phyloP scores from a whole-genome alignment of 768 basidiomycete species.

The Daedalea quercina region DNA sequence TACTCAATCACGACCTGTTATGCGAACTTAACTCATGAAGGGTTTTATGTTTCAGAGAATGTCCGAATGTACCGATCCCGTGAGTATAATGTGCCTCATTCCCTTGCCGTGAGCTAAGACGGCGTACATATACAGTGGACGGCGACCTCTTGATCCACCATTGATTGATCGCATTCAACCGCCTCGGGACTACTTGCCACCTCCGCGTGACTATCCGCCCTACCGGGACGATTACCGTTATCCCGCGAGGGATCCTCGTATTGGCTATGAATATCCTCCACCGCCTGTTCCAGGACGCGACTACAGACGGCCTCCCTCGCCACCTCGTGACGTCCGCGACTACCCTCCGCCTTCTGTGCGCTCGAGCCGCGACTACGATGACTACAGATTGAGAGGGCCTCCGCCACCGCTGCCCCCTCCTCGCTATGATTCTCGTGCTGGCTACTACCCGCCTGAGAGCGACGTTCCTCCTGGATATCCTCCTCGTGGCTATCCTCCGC shows the following conservation, averaged over 20 bases:
- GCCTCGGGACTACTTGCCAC: conserved; percentile 43
- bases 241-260: conserved; percentile 45
- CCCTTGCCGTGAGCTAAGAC: not conserved
- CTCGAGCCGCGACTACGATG: conserved; percentile 60
- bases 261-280: conserved; percentile 46
- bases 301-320: conserved; percentile 50
- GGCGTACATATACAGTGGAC: conserved; percentile 9
- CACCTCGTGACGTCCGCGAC: conserved; percentile 65
- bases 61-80: conserved; percentile 49
- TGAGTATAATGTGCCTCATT: conserved; percentile 29
- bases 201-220: conserved; percentile 33
- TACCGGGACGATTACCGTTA: conserved; percentile 55
- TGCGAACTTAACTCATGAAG: conserved; percentile 1
- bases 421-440: conserved; percentile 45
- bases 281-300: conserved; percentile 44
- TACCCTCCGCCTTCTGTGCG: conserved; percentile 44
- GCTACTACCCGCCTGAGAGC: conserved; percentile 37
- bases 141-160: conserved; percentile 39
- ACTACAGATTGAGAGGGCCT: conserved; percentile 53
- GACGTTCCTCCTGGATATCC: conserved; percentile 35
- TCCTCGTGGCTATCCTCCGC: conserved; percentile 44
- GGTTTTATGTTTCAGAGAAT: conserved; percentile 47
- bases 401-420: conserved; percentile 37
- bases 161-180: conserved; percentile 53
- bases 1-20: conserved; percentile 25